A percentile compares a stretch with the other conserved stretches of the same genome.
These are phyloP conservation scores for Magnolia sinica DNA, from an alignment of 164 flowering plant genomes.

Conservation along the genomic window DNA sequence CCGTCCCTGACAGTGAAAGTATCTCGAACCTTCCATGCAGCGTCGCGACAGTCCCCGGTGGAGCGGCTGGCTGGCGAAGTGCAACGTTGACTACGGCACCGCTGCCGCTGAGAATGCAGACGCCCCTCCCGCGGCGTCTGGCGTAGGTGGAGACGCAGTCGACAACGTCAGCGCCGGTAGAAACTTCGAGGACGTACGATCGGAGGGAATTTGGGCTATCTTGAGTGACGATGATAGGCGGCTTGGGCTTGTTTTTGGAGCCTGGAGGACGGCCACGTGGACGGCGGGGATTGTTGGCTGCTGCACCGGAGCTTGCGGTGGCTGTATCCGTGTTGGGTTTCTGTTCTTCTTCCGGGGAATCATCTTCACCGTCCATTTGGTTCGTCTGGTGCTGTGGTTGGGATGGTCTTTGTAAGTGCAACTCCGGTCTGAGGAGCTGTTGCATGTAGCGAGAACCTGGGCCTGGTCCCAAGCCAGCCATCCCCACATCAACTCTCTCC, in stretches of 20 bases:
- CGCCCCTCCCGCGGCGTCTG: constrained; percentile 29
- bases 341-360: constrained; percentile 25
- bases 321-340: constrained; percentile 10
- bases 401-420: constrained; percentile 27
- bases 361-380: constrained; percentile 13
- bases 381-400: neutral
- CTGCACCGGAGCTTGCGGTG: constrained; percentile 17
- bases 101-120: constrained; percentile 26
- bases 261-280: constrained; percentile 36
- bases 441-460: constrained; percentile 38
- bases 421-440: constrained; percentile 37
- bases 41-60: constrained; percentile 21
- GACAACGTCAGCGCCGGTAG: constrained; percentile 26
- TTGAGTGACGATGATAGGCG: constrained; percentile 28
- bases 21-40: constrained; percentile 34
- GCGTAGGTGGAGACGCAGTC: constrained; percentile 23
- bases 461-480: constrained; percentile 40
- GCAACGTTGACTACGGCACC: constrained; percentile 29
- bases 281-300: constrained; percentile 14
- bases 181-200: constrained; percentile 29
- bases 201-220: constrained; percentile 32
- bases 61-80: constrained; percentile 26
- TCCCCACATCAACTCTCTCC: constrained; percentile 44
- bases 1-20: constrained; percentile 27
- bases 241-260: constrained; percentile 36